A percentile compares a stretch with the other conserved stretches of the same genome.
Evolutionary conservation across 352 stramenopile species (phyloP).

Genomic region (Phytophthora europaea): DNA sequence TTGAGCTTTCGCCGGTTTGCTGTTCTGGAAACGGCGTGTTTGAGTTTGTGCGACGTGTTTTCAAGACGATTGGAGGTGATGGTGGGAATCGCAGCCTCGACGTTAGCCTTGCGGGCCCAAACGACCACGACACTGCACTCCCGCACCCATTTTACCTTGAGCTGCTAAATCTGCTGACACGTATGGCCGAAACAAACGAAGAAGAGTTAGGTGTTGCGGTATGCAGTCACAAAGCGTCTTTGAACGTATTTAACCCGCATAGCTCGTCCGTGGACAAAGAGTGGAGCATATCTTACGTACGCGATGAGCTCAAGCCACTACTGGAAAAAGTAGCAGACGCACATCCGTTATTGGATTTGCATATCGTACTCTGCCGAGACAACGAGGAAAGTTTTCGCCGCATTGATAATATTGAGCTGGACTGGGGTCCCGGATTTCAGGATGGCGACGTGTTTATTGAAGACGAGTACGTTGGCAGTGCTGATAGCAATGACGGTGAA

Average conservation of each 20-base stretch:
- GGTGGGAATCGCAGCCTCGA: constrained; percentile 26
- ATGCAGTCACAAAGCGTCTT: constrained; percentile 28
- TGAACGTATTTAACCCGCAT: constrained; percentile 40
- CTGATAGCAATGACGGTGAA: constrained; percentile 9
- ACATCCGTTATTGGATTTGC: constrained; percentile 32
- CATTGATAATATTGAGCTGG: constrained; percentile 37
- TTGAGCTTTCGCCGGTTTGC: constrained; percentile 45
- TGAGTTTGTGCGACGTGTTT: constrained; percentile 44
- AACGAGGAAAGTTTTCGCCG: constrained; percentile 28
- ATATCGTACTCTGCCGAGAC: constrained; percentile 33
- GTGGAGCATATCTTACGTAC: constrained; percentile 35
- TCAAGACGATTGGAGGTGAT: constrained; percentile 16
- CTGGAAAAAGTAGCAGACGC: constrained; percentile 32
- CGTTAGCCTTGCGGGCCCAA: constrained; percentile 43
- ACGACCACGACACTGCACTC: constrained; percentile 25
- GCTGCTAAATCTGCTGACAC: constrained; percentile 37
- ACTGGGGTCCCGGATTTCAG: constrained; percentile 32
- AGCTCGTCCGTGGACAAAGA: constrained; percentile 26
- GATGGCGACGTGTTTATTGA: constrained; percentile 35
- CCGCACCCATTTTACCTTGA: constrained; percentile 46
- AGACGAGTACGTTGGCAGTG: constrained; percentile 29
- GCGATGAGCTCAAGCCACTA: constrained; percentile 47
- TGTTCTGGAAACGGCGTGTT: constrained; percentile 50
- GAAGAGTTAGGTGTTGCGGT: constrained; percentile 18
- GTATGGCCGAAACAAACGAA: constrained; percentile 23